Evolutionary conservation across 208 protist species (phyloP), one percentile per base, ranked within the genome.

Genomic region (Herpetomonas samuelpessoai): DNA sequence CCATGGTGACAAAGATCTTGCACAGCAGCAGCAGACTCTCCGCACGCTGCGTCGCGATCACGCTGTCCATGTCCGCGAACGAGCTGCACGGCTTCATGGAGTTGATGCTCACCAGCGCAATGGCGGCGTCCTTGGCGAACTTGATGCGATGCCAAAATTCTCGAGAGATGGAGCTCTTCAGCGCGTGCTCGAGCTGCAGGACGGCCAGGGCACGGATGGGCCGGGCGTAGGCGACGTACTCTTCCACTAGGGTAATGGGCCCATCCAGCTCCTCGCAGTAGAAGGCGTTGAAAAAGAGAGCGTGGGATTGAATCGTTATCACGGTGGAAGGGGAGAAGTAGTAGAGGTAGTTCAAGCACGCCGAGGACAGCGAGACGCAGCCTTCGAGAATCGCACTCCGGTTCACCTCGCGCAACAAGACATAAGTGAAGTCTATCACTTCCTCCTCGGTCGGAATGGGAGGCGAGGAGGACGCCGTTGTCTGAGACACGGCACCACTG

Each of bases 71-170:
- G 21, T 80, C 83, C 61, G 77, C 76, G 21, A 85, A 80, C 21
- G 63, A 73, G 4, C 71, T 69, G 48, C 79, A 89, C 29, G 76
- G 79, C 29, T 79, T 74, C 19, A 77, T 79, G 29, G 74, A 73
- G 53, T 89, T 87, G 14, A 95, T 73, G 24, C 76, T 81, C 62
- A 83, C 86, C 26, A 92, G 61, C 21, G 80, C 76, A 41, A 89
- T 80, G 39, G 91, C 75, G 3, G 78, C 79, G 48, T 91, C 87
- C 67, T 91, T 89, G 16, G 85, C 85, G 29, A 83, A 64, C 57
- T 85, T 83, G 29, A 92, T 80, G 55, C 82, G 83, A 1, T 77
- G 81, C 86, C 88, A 95, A 60, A 92, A 95, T 59, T 90, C 72
- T 1, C 62, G 65, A 9, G 83, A 54, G 35, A 90, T 83, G 44